Evolutionary conservation across 257 asterid species (phyloP), one percentile per base, ranked within the genome.

Genomic region (Ophiorrhiza pumila): DNA sequence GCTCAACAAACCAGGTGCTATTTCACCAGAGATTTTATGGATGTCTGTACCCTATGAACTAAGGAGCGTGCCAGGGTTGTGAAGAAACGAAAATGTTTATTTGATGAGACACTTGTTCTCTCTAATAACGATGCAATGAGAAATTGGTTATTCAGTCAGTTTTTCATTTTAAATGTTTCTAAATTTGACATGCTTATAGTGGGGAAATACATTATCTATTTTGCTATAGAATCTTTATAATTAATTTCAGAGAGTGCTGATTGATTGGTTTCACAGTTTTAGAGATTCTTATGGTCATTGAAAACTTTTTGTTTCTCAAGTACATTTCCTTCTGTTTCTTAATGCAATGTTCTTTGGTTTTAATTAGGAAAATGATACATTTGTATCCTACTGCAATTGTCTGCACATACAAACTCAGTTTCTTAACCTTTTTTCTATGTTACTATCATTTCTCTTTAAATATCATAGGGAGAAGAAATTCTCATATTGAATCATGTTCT

Each of bases 1-100:
- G 15, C 60, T 46, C 35, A 67, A 50, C 43, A 9, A 39, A 53
- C 8, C 78, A 75, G 87, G 76, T 62, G 62, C 70, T 57, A 78
- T 75, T 70, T 71, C 82, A 27, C n/a, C n/a, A 70, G 81, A 34
- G 91, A 79, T 66, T 80, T 81, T 32, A 77, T 80, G 52, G 66
- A 79, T 74, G 77, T 94, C 71, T 87, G 42, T 63, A 91, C 97
- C 62, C 97, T 97, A 23, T 96, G 92, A 63, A 62, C 81, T 66
- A 87, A 73, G 77, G 97, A 94, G 81, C 79, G 72, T 41, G 68
- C 75, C 7, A 85, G 76, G 64, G 78, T 82, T 80, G 71, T 64
- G 65, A 87, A 79, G 87, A 91, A 88, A 86, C 84, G 87, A 58
- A 91, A 83, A 80, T 68, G 83, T 74, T 27, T 81, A 71, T 55